Evolutionary conservation across 2,329 filamentous ascomycete species (phyloP).

Genomic region (Rachicladosporium sp.): DNA sequence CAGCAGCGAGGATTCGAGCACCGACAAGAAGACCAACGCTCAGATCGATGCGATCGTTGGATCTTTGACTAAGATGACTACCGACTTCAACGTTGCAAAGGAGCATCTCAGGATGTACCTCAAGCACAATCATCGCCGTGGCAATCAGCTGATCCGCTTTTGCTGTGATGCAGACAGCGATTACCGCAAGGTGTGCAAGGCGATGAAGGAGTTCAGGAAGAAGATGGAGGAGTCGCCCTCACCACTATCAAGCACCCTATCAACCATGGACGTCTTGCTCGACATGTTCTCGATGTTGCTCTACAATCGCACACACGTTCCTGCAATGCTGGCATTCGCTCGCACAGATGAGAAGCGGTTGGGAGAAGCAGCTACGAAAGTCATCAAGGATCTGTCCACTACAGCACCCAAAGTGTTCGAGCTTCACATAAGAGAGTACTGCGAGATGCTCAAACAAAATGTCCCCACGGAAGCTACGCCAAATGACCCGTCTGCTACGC

Average conservation of each 20-base stretch:
- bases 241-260: conserved; percentile 49
- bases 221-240: conserved; percentile 47
- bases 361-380: conserved; percentile 68
- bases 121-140: conserved; percentile 77
- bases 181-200: conserved; percentile 80
- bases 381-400: conserved; percentile 84
- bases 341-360: conserved; percentile 71
- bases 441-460: conserved; percentile 70
- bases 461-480: conserved; percentile 56
- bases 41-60: conserved; percentile 62
- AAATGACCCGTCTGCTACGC: conserved; percentile 65
- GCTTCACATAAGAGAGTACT: conserved; percentile 81
- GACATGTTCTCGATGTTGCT: conserved; percentile 75
- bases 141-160: conserved; percentile 80
- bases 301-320: conserved; percentile 89
- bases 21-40: conserved; percentile 52
- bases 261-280: conserved; percentile 69
- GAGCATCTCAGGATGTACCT: conserved; percentile 82
- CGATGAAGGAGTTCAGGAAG: conserved; percentile 79
- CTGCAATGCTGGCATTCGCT: conserved; percentile 77
- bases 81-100: conserved; percentile 59
- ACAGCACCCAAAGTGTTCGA: conserved; percentile 84
- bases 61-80: conserved; percentile 61
- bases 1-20: conserved; percentile 66
- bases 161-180: conserved; percentile 76